Evolutionary conservation across 306 rosid species (phyloP).

Genomic region (Adenanthera pavonina): DNA sequence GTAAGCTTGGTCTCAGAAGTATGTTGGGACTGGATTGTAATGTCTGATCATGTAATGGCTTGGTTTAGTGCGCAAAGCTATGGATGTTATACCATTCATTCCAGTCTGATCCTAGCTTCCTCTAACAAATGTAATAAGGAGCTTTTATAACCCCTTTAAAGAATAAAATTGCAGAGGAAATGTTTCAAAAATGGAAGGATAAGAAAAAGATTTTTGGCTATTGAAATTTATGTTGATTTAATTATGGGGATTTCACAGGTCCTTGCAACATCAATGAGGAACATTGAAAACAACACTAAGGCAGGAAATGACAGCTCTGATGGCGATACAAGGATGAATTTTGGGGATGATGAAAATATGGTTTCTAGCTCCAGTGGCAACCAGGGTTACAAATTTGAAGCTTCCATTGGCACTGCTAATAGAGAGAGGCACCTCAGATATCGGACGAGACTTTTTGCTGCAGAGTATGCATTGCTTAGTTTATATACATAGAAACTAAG

Average conservation of each 20-base stretch:
- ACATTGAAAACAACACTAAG: conserved; percentile 48
- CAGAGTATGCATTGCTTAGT: conserved; percentile 72
- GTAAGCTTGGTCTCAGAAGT: conserved; percentile 52
- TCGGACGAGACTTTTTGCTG: conserved; percentile 94
- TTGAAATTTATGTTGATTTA: conserved; percentile 7
- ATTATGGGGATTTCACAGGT: conserved; percentile 58
- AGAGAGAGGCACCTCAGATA: conserved; percentile 96
- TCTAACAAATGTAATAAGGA: background rate
- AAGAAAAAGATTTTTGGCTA: background rate
- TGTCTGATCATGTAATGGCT: background rate
- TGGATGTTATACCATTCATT: background rate
- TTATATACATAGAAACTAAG: background rate
- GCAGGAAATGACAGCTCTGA: conserved; percentile 64
- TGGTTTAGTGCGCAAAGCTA: background rate
- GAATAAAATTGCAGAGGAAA: background rate
- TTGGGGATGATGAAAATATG: conserved; percentile 87
- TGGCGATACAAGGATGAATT: conserved; percentile 59
- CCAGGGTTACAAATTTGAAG: conserved; percentile 54
- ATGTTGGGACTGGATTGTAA: background rate
- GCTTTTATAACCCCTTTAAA: background rate
- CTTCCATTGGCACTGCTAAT: conserved; percentile 53
- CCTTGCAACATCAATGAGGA: conserved; percentile 84
- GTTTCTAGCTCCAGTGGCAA: conserved; percentile 63
- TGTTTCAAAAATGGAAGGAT: background rate
- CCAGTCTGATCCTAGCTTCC: background rate